Evolutionary conservation across 306 rosid species (phyloP), one percentile per base, ranked within the genome.

Genomic region (Trifolium pratense): DNA sequence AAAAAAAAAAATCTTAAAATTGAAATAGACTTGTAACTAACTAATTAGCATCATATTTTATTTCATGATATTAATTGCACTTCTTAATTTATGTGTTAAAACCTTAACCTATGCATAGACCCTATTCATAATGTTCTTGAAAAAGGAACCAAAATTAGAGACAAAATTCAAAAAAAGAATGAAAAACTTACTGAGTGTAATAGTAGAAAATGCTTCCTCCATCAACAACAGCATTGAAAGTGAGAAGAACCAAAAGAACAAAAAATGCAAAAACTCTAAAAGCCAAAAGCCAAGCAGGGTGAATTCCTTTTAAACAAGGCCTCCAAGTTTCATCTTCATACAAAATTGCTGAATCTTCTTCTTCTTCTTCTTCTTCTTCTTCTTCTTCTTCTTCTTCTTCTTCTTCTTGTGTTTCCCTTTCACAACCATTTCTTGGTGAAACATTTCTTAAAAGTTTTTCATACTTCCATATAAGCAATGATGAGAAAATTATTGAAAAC

Each of bases 321-420:
- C 73, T 86, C 99, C 97, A 95, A 14, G 97, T 91, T 67, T 95
- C 97, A 87, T 95, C 93, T 26, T 91, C 97, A 62, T 83, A 95
- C 83, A 95, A 78, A 83, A 60, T 64, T 60, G 90, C 96, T 45
- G 84, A 29, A 7, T 62, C 46, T 73, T 86, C 89, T 62, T 83
- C 23, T 58, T 83, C 23, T 71, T 70, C 46, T 73, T 86, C 89
- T 62, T 62, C 46, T 73, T 86, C 89, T 62, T 62, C 46, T 73
- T 86, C 89, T 62, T 62, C 46, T 73, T 86, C 89, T 62, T 62
- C 46, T 73, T 86, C 89, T 62, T 62, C 46, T 73, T 86, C 89
- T 62, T 83, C 23, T 58, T 83, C 23, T 71, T 70, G 69, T 39
- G 21, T 68, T 71, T 80, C 92, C 31, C 73, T 51, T 11, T 49